phyloP scores from a whole-genome alignment of 2,329 filamentous ascomycete genomes.

The Sclerotiophoma versabilis region DNA sequence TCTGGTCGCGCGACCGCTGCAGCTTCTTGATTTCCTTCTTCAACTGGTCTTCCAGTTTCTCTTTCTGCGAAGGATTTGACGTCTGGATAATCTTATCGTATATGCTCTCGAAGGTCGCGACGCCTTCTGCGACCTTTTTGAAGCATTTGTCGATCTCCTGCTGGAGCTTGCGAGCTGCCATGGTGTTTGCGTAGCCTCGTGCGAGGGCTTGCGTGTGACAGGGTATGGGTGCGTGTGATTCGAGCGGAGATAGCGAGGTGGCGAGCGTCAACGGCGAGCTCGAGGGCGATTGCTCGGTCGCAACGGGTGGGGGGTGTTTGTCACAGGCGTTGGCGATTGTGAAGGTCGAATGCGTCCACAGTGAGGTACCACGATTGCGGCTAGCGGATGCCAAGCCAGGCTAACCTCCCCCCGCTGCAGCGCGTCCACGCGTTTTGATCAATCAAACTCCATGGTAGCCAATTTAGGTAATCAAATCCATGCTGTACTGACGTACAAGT shows the following conservation, averaged over 20 bases:
- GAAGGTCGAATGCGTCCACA: slow-evolving; percentile 36
- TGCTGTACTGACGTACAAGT: slow-evolving; percentile 4
- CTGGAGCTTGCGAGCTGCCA: slow-evolving; percentile 95
- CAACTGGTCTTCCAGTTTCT: slow-evolving; percentile 96
- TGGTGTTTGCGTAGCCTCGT: slow-evolving; percentile 59
- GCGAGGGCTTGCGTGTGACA: slow-evolving; percentile 30
- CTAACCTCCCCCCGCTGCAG: slow-evolving; percentile 15
- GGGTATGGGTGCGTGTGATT: slow-evolving; percentile 17
- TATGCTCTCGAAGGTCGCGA: slow-evolving; percentile 89
- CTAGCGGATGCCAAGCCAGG: slow-evolving; percentile 36
- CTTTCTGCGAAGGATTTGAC: slow-evolving; percentile 92
- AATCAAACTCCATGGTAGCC: slow-evolving; percentile 2
- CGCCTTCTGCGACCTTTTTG: slow-evolving; percentile 96
- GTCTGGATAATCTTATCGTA: slow-evolving; percentile 98
- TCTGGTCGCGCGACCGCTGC: slow-evolving; percentile 94
- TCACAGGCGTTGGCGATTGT: slow-evolving; percentile 18
- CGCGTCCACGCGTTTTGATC: slow-evolving; percentile 20
- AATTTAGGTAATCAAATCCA: slow-evolving; percentile 2
- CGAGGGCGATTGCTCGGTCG: slow-evolving; percentile 29
- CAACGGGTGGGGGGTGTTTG: slow-evolving; percentile 27
- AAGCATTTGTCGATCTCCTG: slow-evolving; percentile 99
- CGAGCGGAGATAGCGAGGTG: neutral
- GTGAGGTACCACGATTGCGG: slow-evolving; percentile 32
- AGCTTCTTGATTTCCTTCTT: slow-evolving; percentile 99
- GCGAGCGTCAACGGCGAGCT: slow-evolving; percentile 21